A percentile compares a stretch with the other conserved stretches of the same genome.
phyloP scores from a whole-genome alignment of 345 rosid species.

The Arabidopsis thaliana region TAIR10.1 NC_003071.7:13382501-13383000 shows the following conservation, averaged over 20 bases:
- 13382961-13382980: slow-evolving; percentile 69
- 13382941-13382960: slow-evolving; percentile 66
- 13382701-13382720: slow-evolving; percentile 94
- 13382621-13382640: slow-evolving; percentile 8
- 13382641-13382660: slow-evolving; percentile 23
- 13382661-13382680: slow-evolving; percentile 63
- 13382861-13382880: slow-evolving; percentile 52
- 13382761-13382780: slow-evolving; percentile 88
- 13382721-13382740: slow-evolving; percentile 87
- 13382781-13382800: slow-evolving; percentile 93
- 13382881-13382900: slow-evolving; percentile 54
- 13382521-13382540: slow-evolving; percentile 7
- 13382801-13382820: slow-evolving; percentile 69
- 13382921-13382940: slow-evolving; percentile 83
- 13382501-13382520: background rate
- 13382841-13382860: slow-evolving; percentile 63
- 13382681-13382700: slow-evolving; percentile 96
- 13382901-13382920: slow-evolving; percentile 48
- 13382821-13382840: slow-evolving; percentile 55
- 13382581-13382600: background rate
- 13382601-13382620: background rate
- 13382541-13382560: background rate
- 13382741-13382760: slow-evolving; percentile 78
- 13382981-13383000: background rate
- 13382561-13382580: background rate